phyloP scores from a whole-genome alignment of 768 basidiomycete species.

The Mycena belliarum region DNA sequence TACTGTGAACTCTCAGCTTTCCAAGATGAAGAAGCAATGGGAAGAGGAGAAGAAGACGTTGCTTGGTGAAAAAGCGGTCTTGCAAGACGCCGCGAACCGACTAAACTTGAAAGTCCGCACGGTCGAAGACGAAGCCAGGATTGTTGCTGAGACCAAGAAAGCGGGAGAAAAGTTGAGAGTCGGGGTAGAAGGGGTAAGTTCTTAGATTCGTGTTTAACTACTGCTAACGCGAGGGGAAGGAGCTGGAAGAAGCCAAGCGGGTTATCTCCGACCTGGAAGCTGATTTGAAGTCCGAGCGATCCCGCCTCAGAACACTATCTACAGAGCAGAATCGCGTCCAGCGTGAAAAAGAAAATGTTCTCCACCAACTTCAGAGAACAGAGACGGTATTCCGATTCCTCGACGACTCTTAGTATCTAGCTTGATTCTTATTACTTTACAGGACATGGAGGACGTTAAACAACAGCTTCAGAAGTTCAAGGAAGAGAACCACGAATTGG shows the following conservation, averaged over 20 bases:
- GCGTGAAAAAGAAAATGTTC: slow-evolving; percentile 65
- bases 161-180: slow-evolving; percentile 48
- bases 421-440: slow-evolving; percentile 10
- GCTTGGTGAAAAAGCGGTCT: slow-evolving; percentile 67
- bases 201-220: background rate
- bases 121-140: slow-evolving; percentile 58
- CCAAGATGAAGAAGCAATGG: slow-evolving; percentile 69
- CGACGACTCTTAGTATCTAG: background rate
- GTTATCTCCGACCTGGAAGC: slow-evolving; percentile 70
- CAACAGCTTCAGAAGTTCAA: slow-evolving; percentile 68
- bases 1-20: slow-evolving; percentile 63
- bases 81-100: slow-evolving; percentile 70
- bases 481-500: slow-evolving; percentile 72
- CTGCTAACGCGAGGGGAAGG: slow-evolving; percentile 41
- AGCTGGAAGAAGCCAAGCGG: slow-evolving; percentile 66
- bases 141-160: slow-evolving; percentile 53
- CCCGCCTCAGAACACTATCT: slow-evolving; percentile 60
- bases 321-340: slow-evolving; percentile 64
- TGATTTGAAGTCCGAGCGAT: slow-evolving; percentile 70
- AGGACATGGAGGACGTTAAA: slow-evolving; percentile 84
- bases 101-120: slow-evolving; percentile 61
- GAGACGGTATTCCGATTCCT: slow-evolving; percentile 52
- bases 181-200: slow-evolving; percentile 57
- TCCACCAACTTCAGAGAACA: slow-evolving; percentile 65
- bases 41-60: slow-evolving; percentile 63